phyloP scores from a whole-genome alignment of 208 protist genomes.

The Leishmania guyanensis region DNA sequence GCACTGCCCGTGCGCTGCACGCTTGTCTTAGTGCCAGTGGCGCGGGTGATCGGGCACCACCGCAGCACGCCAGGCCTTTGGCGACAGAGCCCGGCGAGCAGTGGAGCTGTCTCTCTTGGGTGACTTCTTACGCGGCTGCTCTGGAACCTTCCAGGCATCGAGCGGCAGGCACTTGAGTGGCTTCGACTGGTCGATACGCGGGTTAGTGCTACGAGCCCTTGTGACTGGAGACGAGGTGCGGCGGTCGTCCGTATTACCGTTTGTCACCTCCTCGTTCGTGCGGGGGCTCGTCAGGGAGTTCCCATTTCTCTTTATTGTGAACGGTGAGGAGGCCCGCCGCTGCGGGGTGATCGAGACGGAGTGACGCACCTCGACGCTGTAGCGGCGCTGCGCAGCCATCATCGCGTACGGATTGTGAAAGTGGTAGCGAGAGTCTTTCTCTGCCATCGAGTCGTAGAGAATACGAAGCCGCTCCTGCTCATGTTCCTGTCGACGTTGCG shows the following conservation, averaged over 20 bases:
- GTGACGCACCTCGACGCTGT: constrained; percentile 17
- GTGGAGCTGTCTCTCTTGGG: constrained; percentile 1
- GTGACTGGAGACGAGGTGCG: constrained; percentile 5
- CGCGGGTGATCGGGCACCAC: constrained; percentile 20
- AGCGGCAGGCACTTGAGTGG: constrained; percentile 22
- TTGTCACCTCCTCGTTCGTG: neutral
- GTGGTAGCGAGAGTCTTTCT: constrained; percentile 31
- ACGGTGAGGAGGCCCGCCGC: constrained; percentile 6
- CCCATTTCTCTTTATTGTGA: neutral
- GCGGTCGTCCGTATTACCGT: neutral
- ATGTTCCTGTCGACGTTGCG: constrained; percentile 33
- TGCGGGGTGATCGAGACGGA: constrained; percentile 9
- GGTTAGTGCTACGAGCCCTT: constrained; percentile 2
- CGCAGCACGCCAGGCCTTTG: constrained; percentile 13
- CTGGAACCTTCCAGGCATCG: constrained; percentile 26
- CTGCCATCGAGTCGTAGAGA: constrained; percentile 17
- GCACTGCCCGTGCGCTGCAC: neutral
- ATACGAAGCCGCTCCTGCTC: constrained; percentile 34
- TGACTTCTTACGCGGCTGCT: constrained; percentile 3
- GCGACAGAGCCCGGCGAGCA: constrained; percentile 8
- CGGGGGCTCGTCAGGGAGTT: neutral
- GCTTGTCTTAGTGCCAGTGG: constrained; percentile 26
- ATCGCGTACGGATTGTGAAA: constrained; percentile 46
- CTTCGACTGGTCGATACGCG: constrained; percentile 22
- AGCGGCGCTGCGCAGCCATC: constrained; percentile 40